These are phyloP conservation scores for sorghum (Sorghum bicolor) DNA, from an alignment of 176 grass and related monocot genomes.

Conservation along the genomic window DNA sequence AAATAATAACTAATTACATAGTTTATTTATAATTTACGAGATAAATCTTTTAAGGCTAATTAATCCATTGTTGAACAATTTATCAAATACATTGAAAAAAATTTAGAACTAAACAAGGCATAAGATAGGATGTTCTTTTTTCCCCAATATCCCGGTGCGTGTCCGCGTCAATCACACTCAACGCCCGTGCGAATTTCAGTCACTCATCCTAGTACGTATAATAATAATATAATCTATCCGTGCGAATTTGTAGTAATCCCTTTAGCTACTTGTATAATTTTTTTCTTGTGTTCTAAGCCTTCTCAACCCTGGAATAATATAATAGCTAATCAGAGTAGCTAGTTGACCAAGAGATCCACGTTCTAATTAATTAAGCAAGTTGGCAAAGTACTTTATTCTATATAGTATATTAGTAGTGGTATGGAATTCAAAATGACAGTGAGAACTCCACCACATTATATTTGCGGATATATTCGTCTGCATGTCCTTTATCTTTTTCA, in stretches of 20 bases:
- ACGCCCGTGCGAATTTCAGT: background rate
- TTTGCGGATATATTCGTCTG: background rate
- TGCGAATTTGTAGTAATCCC: no score
- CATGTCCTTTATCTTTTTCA: background rate
- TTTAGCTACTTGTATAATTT: no score
- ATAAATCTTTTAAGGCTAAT: no score
- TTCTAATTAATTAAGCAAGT: background rate
- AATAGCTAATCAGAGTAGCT: background rate
- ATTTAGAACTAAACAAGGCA: no score
- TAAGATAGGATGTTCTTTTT: background rate
- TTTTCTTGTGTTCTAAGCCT: background rate
- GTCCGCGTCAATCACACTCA: background rate
- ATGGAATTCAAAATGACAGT: slow-evolving; percentile 3
- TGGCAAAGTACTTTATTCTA: background rate
- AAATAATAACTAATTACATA: no score
- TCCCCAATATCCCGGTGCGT: background rate
- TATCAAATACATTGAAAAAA: no score
- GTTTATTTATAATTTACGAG: no score
- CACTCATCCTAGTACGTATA: background rate
- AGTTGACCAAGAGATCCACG: background rate
- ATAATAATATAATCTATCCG: background rate
- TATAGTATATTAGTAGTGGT: background rate
- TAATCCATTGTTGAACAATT: no score
- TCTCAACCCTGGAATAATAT: background rate
- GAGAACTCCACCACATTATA: background rate